Evolutionary conservation across 2,329 filamentous ascomycete species (phyloP).

Genomic region (Aspergillus tamarii): DNA sequence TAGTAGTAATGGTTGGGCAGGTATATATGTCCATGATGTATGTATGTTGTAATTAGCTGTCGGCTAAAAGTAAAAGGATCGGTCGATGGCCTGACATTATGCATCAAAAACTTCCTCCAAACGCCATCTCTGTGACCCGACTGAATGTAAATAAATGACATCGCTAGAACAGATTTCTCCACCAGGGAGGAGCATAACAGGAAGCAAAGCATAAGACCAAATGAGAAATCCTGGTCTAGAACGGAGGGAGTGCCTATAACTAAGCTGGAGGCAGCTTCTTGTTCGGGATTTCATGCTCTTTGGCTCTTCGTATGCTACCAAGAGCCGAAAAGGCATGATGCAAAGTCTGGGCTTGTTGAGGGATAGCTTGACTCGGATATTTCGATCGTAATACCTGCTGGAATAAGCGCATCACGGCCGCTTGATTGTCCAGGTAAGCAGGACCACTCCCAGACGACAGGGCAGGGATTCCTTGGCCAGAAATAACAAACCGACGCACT

Average conservation of each 20-base stretch:
- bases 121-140: background rate
- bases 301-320: background rate
- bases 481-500: slow-evolving; percentile 60
- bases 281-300: background rate
- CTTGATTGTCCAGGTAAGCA: slow-evolving; percentile 57
- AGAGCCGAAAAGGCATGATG: background rate
- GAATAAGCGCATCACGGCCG: slow-evolving; percentile 61
- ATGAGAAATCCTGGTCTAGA: background rate
- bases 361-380: slow-evolving; percentile 7
- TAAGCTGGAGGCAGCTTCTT: background rate
- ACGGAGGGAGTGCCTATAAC: background rate
- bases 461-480: slow-evolving; percentile 59
- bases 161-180: background rate
- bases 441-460: slow-evolving; percentile 45
- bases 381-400: slow-evolving; percentile 61
- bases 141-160: background rate
- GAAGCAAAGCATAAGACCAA: background rate
- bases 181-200: background rate
- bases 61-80: background rate
- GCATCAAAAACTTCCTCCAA: background rate
- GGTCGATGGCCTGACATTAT: background rate
- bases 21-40: background rate
- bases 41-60: background rate
- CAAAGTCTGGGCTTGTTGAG: background rate
- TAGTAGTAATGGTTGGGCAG: background rate